Evolutionary conservation across 768 basidiomycete species (phyloP).

Genomic region (Chalciporus sphaerocephalus): DNA sequence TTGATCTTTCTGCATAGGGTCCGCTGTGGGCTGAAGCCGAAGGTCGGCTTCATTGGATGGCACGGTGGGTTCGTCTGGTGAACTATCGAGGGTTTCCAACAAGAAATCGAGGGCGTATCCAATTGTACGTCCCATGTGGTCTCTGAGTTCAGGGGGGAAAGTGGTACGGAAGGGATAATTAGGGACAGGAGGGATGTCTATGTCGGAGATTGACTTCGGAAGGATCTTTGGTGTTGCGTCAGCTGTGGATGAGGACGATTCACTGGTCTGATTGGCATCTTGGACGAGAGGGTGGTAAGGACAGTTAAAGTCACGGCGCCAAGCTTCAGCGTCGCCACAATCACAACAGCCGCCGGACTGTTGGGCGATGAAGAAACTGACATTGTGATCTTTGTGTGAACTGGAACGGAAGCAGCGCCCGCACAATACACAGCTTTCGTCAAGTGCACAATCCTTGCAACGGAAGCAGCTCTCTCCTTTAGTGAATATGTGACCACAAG

Average conservation of each 20-base stretch:
- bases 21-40: conserved; percentile 67
- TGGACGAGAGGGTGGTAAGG: conserved; percentile 64
- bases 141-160: conserved; percentile 62
- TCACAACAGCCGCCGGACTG: conserved; percentile 94
- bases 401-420: conserved; percentile 85
- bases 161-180: conserved; percentile 54
- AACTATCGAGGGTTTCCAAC: conserved; percentile 76
- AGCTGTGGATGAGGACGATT: conserved; percentile 13
- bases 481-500: conserved; percentile 83
- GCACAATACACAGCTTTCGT: conserved; percentile 89
- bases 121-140: conserved; percentile 71
- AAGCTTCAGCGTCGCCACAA: conserved; percentile 89
- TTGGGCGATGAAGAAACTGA: conserved; percentile 89
- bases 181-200: conserved; percentile 55
- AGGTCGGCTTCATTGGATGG: conserved; percentile 66
- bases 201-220: conserved; percentile 38
- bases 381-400: conserved; percentile 83
- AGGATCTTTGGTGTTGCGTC: conserved; percentile 42
- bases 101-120: conserved; percentile 79
- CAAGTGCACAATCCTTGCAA: conserved; percentile 90
- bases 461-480: conserved; percentile 91
- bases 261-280: conserved; percentile 9
- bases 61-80: conserved; percentile 72
- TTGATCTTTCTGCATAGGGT: conserved; percentile 75
- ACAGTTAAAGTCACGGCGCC: conserved; percentile 65